Conservation (phyloP, 208 protist species). For the Zelonia costaricensis region DNA sequence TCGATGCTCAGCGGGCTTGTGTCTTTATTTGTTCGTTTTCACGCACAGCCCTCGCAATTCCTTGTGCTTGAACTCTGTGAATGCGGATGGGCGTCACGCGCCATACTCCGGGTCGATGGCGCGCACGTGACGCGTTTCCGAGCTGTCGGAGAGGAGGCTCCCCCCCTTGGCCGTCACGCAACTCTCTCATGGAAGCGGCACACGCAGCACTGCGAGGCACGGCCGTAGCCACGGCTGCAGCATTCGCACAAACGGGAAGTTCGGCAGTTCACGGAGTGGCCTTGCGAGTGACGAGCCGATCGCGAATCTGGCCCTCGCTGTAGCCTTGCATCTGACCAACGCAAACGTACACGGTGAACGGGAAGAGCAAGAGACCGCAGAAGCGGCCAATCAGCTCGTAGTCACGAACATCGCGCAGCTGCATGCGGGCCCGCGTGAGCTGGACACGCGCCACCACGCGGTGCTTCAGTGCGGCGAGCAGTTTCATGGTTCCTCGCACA, state of each 20-base stretch:
- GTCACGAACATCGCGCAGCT: conserved; percentile 58
- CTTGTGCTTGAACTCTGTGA: too few species aligned
- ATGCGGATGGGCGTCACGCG: too few species aligned
- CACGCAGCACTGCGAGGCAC: too few species aligned
- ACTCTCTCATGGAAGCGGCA: too few species aligned
- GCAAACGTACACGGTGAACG: conserved; percentile 70
- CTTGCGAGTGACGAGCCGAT: conserved; percentile 19
- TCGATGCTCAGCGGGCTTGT: too few species aligned
- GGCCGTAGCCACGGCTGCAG: neutral
- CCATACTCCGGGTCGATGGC: too few species aligned
- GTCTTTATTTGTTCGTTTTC: too few species aligned
- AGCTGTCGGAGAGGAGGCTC: too few species aligned
- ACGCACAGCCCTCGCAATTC: too few species aligned
- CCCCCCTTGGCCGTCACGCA: too few species aligned
- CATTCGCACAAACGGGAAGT: neutral
- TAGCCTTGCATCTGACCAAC: conserved; percentile 66
- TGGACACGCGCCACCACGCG: conserved; percentile 44
- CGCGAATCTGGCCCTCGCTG: conserved; percentile 41
- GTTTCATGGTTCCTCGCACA: conserved; percentile 24
- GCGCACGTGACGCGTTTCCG: too few species aligned
- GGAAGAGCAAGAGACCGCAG: conserved; percentile 71
- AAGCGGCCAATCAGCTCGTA: conserved; percentile 80
- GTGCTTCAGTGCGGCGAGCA: conserved; percentile 28
- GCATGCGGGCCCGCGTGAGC: conserved; percentile 59
- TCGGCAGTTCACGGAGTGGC: neutral